phyloP scores from a whole-genome alignment of 441 rosid species.

The Bruguiera hainesii region DNA sequence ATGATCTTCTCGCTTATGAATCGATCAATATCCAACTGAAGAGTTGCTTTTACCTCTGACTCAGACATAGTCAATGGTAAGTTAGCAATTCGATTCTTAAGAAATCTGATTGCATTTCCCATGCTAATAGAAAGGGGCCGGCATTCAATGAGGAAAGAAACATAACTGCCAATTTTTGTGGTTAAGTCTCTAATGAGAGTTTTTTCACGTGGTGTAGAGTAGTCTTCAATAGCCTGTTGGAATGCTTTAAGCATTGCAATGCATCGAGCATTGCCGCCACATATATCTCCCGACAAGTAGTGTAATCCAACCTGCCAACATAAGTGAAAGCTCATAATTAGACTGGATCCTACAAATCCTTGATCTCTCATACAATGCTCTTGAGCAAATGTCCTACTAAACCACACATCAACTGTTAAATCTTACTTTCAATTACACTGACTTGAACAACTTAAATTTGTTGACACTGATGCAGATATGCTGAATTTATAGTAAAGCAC shows the following conservation, averaged over 20 bases:
- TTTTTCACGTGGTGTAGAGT: constrained; percentile 75
- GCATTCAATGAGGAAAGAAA: constrained; percentile 79
- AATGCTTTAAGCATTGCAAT: constrained; percentile 90
- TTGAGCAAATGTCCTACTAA: constrained; percentile 5
- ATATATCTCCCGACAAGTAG: constrained; percentile 68
- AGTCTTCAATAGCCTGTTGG: constrained; percentile 69
- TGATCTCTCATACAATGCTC: background rate
- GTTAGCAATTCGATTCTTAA: constrained; percentile 70
- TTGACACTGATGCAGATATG: background rate
- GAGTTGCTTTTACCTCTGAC: constrained; percentile 63
- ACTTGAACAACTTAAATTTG: no score
- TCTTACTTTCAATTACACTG: no score
- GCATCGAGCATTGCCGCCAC: constrained; percentile 88
- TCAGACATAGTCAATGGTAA: constrained; percentile 59
- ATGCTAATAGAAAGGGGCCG: constrained; percentile 85
- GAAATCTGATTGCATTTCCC: constrained; percentile 81
- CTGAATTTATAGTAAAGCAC: background rate
- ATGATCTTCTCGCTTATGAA: constrained; percentile 81
- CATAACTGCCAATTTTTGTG: constrained; percentile 66
- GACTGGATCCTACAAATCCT: background rate
- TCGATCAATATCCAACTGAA: constrained; percentile 58
- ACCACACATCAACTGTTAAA: background rate
- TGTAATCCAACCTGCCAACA: constrained; percentile 73
- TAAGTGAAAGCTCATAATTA: constrained; percentile 7
- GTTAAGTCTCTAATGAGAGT: constrained; percentile 72